phyloP scores from a whole-genome alignment of 108 stramenopile genomes.

The Mayamaea pseudoterrestris region DNA sequence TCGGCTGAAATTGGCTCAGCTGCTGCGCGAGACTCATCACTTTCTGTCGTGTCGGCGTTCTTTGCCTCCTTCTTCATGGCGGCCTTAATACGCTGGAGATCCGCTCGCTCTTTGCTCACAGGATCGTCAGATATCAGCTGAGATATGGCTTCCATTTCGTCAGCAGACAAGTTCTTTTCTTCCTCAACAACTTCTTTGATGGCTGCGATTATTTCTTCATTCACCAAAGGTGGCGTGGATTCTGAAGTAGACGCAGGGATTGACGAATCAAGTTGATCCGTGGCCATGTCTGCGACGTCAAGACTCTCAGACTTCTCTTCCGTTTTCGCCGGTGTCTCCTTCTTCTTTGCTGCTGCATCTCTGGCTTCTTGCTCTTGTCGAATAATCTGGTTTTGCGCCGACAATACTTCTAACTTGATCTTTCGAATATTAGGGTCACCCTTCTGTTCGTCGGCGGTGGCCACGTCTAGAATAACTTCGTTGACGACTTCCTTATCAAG shows the following conservation, averaged over 20 bases:
- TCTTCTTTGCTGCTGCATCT: constrained; percentile 45
- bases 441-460: constrained; percentile 69
- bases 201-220: neutral
- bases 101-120: constrained; percentile 60
- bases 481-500: constrained; percentile 91
- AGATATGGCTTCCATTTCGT: constrained; percentile 75
- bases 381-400: constrained; percentile 72
- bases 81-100: constrained; percentile 56
- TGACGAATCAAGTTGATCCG: too few relatives aligned
- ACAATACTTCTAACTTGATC: constrained; percentile 68
- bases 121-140: constrained; percentile 69
- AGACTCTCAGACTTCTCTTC: constrained; percentile 17
- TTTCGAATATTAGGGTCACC: constrained; percentile 59
- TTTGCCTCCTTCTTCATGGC: constrained; percentile 31
- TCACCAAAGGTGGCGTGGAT: constrained; percentile 1
- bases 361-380: constrained; percentile 55
- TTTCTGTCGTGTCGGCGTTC: constrained; percentile 1
- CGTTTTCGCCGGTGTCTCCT: constrained; percentile 24
- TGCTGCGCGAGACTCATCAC: constrained; percentile 1
- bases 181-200: constrained; percentile 23
- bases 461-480: constrained; percentile 90
- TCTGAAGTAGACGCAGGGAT: neutral
- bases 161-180: constrained; percentile 39
- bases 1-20: neutral
- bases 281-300: constrained; percentile 1